Conservation (phyloP, 164 flowering plant genomes). For the Euptelea pleiosperma region DNA sequence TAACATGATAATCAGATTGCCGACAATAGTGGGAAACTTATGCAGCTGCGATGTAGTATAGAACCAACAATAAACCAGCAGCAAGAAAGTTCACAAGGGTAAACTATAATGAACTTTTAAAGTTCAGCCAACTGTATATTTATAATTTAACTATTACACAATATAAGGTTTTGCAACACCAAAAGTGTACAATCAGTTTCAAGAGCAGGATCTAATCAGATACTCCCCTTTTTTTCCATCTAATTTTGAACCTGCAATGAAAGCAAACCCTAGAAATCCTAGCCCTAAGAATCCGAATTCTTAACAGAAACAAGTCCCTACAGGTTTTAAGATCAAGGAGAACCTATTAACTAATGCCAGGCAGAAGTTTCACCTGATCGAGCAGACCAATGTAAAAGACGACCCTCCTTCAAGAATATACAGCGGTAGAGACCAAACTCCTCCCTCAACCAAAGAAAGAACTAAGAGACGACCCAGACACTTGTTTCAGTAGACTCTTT, state of each 20-base stretch:
- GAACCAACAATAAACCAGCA: too few relatives aligned
- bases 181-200: constrained; percentile 12
- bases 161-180: constrained; percentile 11
- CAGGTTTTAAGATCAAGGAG: neutral
- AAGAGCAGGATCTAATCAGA: constrained; percentile 9
- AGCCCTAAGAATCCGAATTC: neutral
- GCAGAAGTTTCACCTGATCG: constrained; percentile 12
- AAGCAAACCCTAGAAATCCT: constrained; percentile 15
- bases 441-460: too few relatives aligned
- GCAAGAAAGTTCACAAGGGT: too few relatives aligned
- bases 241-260: constrained; percentile 8
- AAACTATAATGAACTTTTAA: too few relatives aligned
- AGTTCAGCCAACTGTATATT: neutral
- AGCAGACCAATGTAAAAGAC: neutral
- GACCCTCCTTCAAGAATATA: neutral
- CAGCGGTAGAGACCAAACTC: neutral
- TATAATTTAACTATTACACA: constrained; percentile 9
- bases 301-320: constrained; percentile 6
- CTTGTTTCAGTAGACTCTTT: neutral
- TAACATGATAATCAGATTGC: too few relatives aligned
- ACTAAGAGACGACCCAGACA: neutral
- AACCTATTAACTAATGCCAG: neutral
- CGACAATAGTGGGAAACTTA: too few relatives aligned
- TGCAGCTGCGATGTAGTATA: too few relatives aligned
- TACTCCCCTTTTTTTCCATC: neutral